These are phyloP conservation scores for Glaciozyma antarctica DNA, from an alignment of 768 basidiomycete species.

Conservation along the genomic window DNA sequence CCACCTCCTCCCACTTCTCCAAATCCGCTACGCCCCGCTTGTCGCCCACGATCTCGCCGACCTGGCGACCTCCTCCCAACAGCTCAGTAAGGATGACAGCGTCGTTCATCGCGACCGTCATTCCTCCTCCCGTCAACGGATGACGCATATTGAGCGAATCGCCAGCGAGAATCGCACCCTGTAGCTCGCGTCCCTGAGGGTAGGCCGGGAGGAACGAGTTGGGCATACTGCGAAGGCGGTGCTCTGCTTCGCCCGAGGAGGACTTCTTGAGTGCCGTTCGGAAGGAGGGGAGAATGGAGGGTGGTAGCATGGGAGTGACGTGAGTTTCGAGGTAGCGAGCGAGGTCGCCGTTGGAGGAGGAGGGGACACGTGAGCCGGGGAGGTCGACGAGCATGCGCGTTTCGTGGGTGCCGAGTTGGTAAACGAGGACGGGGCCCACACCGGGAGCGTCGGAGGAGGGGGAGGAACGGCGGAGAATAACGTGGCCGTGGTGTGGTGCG, in stretches of 20 bases:
- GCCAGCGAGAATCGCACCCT: slow-evolving; percentile 74
- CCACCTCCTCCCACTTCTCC: slow-evolving; percentile 41
- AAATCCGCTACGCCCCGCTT: slow-evolving; percentile 33
- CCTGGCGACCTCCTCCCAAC: slow-evolving; percentile 41
- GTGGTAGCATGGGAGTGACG: slow-evolving; percentile 72
- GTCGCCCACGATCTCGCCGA: slow-evolving; percentile 20
- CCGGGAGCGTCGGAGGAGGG: slow-evolving; percentile 6
- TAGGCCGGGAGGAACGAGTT: slow-evolving; percentile 83
- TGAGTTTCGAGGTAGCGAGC: slow-evolving; percentile 62
- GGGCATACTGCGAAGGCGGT: slow-evolving; percentile 83
- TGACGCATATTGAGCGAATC: slow-evolving; percentile 99
- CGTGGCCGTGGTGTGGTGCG: slow-evolving; percentile 39
- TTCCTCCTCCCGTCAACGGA: slow-evolving; percentile 89
- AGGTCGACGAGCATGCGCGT: slow-evolving; percentile 91
- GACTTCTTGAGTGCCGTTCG: slow-evolving; percentile 55
- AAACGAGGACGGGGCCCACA: slow-evolving; percentile 81
- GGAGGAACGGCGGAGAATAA: slow-evolving; percentile 32
- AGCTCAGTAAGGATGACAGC: slow-evolving; percentile 61
- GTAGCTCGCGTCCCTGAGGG: slow-evolving; percentile 51
- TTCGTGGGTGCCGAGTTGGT: slow-evolving; percentile 73
- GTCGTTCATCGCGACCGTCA: slow-evolving; percentile 90
- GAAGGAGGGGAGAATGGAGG: slow-evolving; percentile 57
- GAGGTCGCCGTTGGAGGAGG: slow-evolving; percentile 44
- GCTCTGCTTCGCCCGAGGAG: slow-evolving; percentile 4
- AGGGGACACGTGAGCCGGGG: slow-evolving; percentile 64